These are phyloP conservation scores for Botrytis aclada DNA, from an alignment of 2,329 filamentous ascomycete species.

Conservation along the genomic window DNA sequence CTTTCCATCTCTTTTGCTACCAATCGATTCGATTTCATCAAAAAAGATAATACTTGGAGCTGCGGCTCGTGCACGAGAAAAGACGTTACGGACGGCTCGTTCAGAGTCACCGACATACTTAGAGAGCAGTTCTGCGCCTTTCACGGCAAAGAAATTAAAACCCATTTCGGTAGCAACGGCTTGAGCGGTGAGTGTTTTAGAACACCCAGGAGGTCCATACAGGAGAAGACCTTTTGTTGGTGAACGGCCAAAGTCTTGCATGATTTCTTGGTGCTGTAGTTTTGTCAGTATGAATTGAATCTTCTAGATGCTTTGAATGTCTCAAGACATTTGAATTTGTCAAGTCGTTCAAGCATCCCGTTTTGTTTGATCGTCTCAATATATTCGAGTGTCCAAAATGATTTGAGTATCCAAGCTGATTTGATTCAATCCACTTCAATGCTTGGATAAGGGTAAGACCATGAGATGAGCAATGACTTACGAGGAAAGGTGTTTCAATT, in stretches of 20 bases:
- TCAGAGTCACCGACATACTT: slow-evolving; percentile 98
- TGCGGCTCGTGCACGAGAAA: slow-evolving; percentile 79
- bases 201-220: slow-evolving; percentile 91
- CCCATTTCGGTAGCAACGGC: slow-evolving; percentile 87
- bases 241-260: slow-evolving; percentile 50
- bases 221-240: slow-evolving; percentile 80
- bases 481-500: slow-evolving; percentile 34
- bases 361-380: not conserved
- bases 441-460: not conserved
- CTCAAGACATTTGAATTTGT: not conserved
- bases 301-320: not conserved
- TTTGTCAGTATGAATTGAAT: slow-evolving; percentile 21
- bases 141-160: slow-evolving; percentile 91
- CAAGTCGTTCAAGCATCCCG: not conserved
- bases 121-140: slow-evolving; percentile 87
- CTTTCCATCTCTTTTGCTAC: slow-evolving; percentile 46
- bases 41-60: slow-evolving; percentile 94
- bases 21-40: slow-evolving; percentile 90
- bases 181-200: slow-evolving; percentile 89
- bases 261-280: slow-evolving; percentile 46
- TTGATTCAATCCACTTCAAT: not conserved
- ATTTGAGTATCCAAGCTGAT: not conserved
- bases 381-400: not conserved
- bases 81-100: slow-evolving; percentile 78
- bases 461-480: slow-evolving; percentile 22